Evolutionary conservation across 148 eudicot genomes (phyloP).

Genomic region (Rhododendron ovatum): DNA sequence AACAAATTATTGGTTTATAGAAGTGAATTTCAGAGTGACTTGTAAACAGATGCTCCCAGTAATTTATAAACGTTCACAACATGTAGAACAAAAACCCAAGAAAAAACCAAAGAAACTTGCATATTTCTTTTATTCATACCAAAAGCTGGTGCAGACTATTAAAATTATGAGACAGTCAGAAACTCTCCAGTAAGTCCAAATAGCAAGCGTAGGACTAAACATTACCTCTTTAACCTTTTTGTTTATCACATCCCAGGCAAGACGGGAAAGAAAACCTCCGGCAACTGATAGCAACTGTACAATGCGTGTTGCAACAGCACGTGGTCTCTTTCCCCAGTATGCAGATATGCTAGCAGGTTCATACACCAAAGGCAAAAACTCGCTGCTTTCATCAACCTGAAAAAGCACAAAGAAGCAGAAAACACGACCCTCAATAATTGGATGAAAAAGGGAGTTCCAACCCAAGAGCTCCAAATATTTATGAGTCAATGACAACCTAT

Average conservation of each 20-base stretch:
- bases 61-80: neutral
- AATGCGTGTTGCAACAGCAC: conserved; percentile 84
- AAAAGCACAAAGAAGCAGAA: conserved; percentile 15
- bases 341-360: conserved; percentile 76
- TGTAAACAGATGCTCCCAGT: neutral
- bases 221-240: conserved; percentile 94
- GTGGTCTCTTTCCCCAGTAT: conserved; percentile 99
- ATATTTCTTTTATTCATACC: neutral
- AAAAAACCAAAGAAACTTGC: neutral
- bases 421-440: neutral
- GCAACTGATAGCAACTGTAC: conserved; percentile 86
- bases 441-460: neutral
- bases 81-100: neutral
- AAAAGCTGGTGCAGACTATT: neutral
- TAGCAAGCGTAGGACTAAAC: neutral
- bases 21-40: neutral
- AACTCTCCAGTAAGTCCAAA: neutral
- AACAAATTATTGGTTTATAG: neutral
- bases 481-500: neutral
- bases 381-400: conserved; percentile 90
- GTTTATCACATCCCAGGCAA: conserved; percentile 73
- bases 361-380: conserved; percentile 85
- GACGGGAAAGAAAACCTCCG: conserved; percentile 92
- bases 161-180: neutral
- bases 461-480: neutral